Conservation (phyloP, 2,329 filamentous ascomycete species). For the Cladophialophora psammophila region DNA sequence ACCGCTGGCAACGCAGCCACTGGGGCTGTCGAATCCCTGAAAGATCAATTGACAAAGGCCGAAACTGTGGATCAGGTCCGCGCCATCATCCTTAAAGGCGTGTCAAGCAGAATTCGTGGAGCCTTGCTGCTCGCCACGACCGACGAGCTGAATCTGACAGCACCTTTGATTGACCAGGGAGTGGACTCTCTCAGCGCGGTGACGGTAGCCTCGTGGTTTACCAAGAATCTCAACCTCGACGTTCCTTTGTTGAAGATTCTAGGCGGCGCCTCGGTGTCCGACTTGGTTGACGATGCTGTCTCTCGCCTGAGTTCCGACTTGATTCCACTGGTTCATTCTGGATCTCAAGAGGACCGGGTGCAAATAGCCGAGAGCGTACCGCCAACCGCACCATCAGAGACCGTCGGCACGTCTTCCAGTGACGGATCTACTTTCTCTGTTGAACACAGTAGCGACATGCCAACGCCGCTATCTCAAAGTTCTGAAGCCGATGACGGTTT, state of each 20-base stretch:
- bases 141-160: constrained; percentile 13
- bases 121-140: constrained; percentile 13
- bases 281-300: constrained; percentile 15
- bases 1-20: constrained; percentile 20
- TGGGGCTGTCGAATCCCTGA: constrained; percentile 22
- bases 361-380: not conserved
- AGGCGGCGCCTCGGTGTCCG: constrained; percentile 41
- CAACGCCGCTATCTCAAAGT: not conserved
- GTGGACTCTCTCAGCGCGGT: constrained; percentile 52
- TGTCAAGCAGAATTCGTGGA: constrained; percentile 20
- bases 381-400: not conserved
- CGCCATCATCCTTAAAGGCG: constrained; percentile 21
- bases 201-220: constrained; percentile 57
- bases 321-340: constrained; percentile 22
- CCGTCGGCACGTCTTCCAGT: not conserved
- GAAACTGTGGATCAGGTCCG: constrained; percentile 11
- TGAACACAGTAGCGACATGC: not conserved
- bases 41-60: constrained; percentile 19
- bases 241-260: constrained; percentile 58
- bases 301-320: constrained; percentile 19
- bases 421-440: not conserved
- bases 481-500: constrained; percentile 16
- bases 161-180: constrained; percentile 43
- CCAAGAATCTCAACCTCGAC: constrained; percentile 55
- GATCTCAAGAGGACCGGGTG: constrained; percentile 13